Evolutionary conservation across 257 asterid genomes (phyloP), one percentile per base, ranked within the genome.

Genomic region (Gentiana straminea): DNA sequence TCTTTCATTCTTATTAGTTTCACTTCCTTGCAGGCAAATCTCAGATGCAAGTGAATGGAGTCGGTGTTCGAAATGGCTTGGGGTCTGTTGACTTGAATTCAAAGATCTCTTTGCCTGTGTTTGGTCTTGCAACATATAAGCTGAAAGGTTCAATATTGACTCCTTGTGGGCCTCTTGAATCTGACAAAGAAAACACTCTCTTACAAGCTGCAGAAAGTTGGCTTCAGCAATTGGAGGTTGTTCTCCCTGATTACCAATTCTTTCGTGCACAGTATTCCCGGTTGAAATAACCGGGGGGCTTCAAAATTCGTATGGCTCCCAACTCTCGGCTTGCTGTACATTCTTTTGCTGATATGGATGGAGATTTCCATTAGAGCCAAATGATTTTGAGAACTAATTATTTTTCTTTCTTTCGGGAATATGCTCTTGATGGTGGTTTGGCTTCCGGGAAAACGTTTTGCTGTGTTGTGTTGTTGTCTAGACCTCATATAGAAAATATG

Each of bases 101-200:
- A 8, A 80, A 52, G 63, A 60, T 89, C 15, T 73, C 92, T 33
- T 70, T 86, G 24, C 98, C 98, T 0, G 83, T 77, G 0, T 84
- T 87, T 61, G 96, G 79, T 51, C 87, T 91, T 38, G 92, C 95
- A 63, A 62, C 96, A 0, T 86, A 79, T 80, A 91, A 84, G 77
- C 78, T 81, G 59, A 72, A 72, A 57, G 84, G 81, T 47, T 82
- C 92, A 2, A 68, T 78, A 41, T 49, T 87, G 68, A 75, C 75
- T 65, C 94, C 92, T 2, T 33, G 68, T 35, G 81, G 77, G 9
- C 79, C 85, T 58, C 74, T 64, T 10, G 98, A 90, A 74, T 52
- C 71, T 4, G 84, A 82, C 65, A 94, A 82, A 56, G 94, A 81
- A 75, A 73, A 73, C 51, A 48, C 70, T 46, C 83, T 91, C 39